Evolutionary conservation across 2,329 filamentous ascomycete species (phyloP).

Genomic region (Elsinoe perseae): DNA sequence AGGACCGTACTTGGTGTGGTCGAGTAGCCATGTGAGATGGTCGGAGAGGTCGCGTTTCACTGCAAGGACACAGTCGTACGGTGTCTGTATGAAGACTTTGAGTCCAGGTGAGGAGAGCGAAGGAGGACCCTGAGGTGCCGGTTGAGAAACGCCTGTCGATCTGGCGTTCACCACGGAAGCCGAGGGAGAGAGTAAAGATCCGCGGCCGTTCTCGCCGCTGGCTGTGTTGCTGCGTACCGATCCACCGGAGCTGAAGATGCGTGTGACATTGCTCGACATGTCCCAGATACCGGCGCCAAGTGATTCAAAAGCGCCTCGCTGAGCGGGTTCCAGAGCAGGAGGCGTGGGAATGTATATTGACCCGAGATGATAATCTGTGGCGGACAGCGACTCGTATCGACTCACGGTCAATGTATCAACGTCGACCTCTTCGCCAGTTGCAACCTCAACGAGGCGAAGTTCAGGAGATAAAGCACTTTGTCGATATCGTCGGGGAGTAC

Average conservation of each 20-base stretch:
- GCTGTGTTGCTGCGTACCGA: constrained; percentile 53
- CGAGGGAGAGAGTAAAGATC: constrained; percentile 28
- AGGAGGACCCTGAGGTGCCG: constrained; percentile 34
- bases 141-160: constrained; percentile 22
- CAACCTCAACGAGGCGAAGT: constrained; percentile 80
- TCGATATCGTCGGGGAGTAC: constrained; percentile 58
- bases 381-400: constrained; percentile 75
- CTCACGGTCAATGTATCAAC: constrained; percentile 80
- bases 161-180: constrained; percentile 26
- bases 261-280: constrained; percentile 66
- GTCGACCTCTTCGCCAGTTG: constrained; percentile 73
- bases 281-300: constrained; percentile 79
- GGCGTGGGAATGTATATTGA: constrained; percentile 71
- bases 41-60: constrained; percentile 81
- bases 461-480: constrained; percentile 80
- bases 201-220: constrained; percentile 33
- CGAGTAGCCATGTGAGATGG: constrained; percentile 76
- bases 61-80: constrained; percentile 90
- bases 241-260: constrained; percentile 78
- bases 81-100: constrained; percentile 91
- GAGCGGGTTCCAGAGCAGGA: constrained; percentile 51
- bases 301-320: constrained; percentile 67
- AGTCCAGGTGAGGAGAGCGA: constrained; percentile 50
- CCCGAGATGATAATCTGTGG: constrained; percentile 85
- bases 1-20: constrained; percentile 70